Conservation (phyloP, 192 early-diverging fungal species). For the Coemansia sp. region DNA sequence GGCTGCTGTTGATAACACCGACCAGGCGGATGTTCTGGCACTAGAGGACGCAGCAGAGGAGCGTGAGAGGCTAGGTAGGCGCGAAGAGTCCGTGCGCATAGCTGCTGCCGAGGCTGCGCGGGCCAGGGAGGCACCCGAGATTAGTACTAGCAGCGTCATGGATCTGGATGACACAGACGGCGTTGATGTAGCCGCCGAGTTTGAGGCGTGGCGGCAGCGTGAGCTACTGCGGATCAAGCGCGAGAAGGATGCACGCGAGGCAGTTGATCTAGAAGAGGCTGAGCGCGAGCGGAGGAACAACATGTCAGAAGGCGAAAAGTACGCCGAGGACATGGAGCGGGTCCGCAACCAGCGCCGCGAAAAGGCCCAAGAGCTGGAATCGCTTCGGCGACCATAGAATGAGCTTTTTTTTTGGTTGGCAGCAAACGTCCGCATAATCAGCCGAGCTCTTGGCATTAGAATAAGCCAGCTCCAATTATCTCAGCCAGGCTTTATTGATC, state of each 20-base stretch:
- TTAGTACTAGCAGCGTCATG: constrained; percentile 32
- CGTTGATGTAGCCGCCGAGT: constrained; percentile 82
- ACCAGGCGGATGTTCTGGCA: not conserved
- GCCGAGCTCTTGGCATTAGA: not conserved
- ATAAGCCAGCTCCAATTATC: too few relatives aligned
- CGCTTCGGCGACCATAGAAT: not conserved
- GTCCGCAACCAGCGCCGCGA: constrained; percentile 56
- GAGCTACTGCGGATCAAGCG: constrained; percentile 87
- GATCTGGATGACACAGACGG: constrained; percentile 92
- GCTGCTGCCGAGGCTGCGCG: constrained; percentile 30
- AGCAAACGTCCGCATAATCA: not conserved
- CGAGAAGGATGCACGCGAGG: constrained; percentile 72
- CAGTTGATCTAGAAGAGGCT: constrained; percentile 66
- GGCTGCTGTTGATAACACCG: not conserved
- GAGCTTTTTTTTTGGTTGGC: not conserved
- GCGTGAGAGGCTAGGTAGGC: constrained; percentile 57
- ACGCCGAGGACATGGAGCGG: constrained; percentile 66
- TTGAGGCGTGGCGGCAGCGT: constrained; percentile 85
- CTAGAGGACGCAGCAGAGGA: constrained; percentile 58
- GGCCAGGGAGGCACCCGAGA: constrained; percentile 33
- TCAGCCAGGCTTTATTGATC: too few relatives aligned
- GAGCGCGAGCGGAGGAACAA: constrained; percentile 77
- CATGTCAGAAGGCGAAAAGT: constrained; percentile 81
- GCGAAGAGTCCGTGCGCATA: constrained; percentile 31
- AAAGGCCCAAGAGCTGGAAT: constrained; percentile 47